Conservation (phyloP, 106 monocot species). For the Apostasia ramifera region DNA sequence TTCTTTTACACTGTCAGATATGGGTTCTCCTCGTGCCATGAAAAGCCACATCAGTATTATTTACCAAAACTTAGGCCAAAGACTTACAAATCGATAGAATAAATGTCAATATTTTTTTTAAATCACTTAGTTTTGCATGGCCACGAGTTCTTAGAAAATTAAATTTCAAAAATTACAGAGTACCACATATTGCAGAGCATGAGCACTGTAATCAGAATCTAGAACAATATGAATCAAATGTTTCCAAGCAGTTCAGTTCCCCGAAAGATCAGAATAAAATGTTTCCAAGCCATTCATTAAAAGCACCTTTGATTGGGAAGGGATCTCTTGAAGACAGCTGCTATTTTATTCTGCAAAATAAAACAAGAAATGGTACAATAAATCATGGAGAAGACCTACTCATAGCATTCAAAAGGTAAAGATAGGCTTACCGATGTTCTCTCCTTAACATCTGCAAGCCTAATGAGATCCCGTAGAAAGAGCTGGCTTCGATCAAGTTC, state of each 20-base stretch:
- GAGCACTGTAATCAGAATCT: background rate
- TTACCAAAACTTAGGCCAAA: too few relatives aligned
- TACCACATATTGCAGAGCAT: background rate
- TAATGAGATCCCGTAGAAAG: conserved; percentile 56
- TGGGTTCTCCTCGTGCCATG: too few relatives aligned
- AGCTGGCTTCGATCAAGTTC: conserved; percentile 52
- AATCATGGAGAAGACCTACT: background rate
- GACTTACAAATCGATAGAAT: background rate
- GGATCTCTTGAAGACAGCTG: background rate
- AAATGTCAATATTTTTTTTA: background rate
- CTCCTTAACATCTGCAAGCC: conserved; percentile 55
- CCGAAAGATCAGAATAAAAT: background rate
- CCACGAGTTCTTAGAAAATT: background rate
- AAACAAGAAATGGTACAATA: background rate
- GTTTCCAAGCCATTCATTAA: background rate
- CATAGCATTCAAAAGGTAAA: background rate
- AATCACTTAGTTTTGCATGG: background rate
- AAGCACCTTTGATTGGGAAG: conserved; percentile 6
- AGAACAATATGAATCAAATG: background rate
- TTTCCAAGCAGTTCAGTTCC: background rate
- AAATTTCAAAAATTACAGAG: background rate
- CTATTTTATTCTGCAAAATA: conserved; percentile 16
- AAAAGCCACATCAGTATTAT: too few relatives aligned
- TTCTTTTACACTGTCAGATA: too few relatives aligned
- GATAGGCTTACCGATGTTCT: conserved; percentile 28